Evolutionary conservation across 352 stramenopile species (phyloP).

Genomic region (Phytophthora lateralis): DNA sequence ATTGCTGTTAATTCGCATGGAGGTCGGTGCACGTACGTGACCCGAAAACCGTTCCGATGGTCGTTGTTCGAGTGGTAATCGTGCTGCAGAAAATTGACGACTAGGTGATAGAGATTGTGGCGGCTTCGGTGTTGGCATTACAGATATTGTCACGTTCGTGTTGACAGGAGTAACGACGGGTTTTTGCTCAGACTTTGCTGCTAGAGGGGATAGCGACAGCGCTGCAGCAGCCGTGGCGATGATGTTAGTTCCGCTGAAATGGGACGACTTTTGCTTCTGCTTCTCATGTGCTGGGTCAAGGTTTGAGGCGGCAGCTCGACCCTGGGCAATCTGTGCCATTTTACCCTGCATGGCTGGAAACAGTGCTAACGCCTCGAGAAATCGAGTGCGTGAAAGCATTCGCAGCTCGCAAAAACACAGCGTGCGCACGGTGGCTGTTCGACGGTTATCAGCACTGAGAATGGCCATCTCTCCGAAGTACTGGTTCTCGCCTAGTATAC

Average conservation of each 20-base stretch:
- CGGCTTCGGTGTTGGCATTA: constrained; percentile 2
- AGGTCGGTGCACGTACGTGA: constrained; percentile 36
- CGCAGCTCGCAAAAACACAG: constrained; percentile 75
- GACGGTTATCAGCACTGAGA: constrained; percentile 59
- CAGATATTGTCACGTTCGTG: neutral
- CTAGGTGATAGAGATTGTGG: constrained; percentile 5
- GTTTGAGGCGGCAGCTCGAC: constrained; percentile 21
- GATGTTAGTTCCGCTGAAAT: constrained; percentile 19
- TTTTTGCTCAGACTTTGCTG: constrained; percentile 13
- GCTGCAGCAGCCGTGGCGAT: constrained; percentile 18
- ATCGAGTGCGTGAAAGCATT: constrained; percentile 61
- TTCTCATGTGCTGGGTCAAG: constrained; percentile 25
- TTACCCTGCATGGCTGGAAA: constrained; percentile 65
- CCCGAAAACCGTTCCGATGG: constrained; percentile 30
- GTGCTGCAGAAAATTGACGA: constrained; percentile 20
- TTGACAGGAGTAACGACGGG: constrained; percentile 4
- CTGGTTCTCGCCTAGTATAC: constrained; percentile 71
- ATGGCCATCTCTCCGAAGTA: constrained; percentile 86
- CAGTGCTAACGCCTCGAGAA: constrained; percentile 53
- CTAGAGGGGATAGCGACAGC: constrained; percentile 12
- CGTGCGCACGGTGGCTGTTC: constrained; percentile 68
- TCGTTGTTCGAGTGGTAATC: constrained; percentile 32
- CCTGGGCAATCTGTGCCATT: constrained; percentile 57
- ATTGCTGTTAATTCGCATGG: constrained; percentile 40
- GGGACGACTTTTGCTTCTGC: constrained; percentile 22